phyloP scores from a whole-genome alignment of 2,329 filamentous ascomycete genomes.

The Fonsecaea multimorphosa region DNA sequence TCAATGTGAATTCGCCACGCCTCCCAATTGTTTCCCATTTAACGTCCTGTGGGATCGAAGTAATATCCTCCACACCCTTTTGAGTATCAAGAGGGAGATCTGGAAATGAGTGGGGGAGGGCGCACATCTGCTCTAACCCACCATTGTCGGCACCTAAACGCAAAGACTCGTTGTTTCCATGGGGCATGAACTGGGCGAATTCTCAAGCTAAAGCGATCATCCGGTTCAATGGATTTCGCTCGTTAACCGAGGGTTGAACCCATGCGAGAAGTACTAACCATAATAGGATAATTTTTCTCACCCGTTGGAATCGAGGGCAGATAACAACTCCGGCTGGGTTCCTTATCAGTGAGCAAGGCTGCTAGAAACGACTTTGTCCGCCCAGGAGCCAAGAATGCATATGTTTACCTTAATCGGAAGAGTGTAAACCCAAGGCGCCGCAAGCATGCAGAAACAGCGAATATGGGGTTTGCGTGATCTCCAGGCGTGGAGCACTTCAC shows the following conservation, averaged over 20 bases:
- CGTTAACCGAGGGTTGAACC: background rate
- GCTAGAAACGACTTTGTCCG: background rate
- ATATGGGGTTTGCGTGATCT: background rate
- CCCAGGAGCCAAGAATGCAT: background rate
- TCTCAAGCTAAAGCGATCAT: too few relatives aligned
- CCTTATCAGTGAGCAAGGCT: background rate
- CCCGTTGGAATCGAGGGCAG: background rate
- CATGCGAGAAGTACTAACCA: slow-evolving; percentile 3
- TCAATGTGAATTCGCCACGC: background rate
- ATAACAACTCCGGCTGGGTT: background rate
- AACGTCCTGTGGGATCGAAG: background rate
- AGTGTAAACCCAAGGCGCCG: background rate
- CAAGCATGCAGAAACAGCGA: background rate
- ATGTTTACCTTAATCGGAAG: slow-evolving; percentile 3
- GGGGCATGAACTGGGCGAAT: background rate
- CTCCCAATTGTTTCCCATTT: background rate
- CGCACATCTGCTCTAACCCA: background rate
- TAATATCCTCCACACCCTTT: background rate
- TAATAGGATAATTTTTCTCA: background rate
- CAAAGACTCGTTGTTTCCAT: background rate
- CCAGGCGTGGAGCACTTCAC: background rate
- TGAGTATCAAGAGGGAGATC: background rate
- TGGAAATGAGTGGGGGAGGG: background rate
- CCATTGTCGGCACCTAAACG: background rate
- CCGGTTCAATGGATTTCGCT: too few relatives aligned